Percentiles rank a stretch among this genome's conserved stretches.
Evolutionary conservation across 2,329 filamentous ascomycete genomes (phyloP).

Genomic region (Alternaria triticimaculans): DNA sequence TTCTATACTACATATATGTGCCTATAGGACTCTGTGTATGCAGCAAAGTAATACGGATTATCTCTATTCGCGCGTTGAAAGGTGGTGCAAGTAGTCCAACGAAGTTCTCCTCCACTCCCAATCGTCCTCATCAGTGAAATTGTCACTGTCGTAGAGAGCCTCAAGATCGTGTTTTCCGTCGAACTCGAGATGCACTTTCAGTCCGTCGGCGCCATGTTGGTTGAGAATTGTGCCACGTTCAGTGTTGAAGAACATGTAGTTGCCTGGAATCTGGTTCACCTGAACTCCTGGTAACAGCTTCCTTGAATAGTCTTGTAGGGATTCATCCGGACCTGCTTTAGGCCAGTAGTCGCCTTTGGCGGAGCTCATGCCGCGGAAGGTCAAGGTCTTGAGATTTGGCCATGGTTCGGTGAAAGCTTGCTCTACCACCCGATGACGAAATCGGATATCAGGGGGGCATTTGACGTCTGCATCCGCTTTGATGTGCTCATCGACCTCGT

Average conservation of each 20-base stretch:
- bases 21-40: not conserved
- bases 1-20: too few species aligned
- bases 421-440: not conserved
- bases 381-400: not conserved
- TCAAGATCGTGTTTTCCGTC: not conserved
- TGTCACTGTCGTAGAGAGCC: not conserved
- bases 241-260: not conserved
- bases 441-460: not conserved
- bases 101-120: not conserved
- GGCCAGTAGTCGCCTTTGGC: too few species aligned
- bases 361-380: not conserved
- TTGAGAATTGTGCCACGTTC: not conserved
- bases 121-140: not conserved
- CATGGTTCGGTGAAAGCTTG: not conserved
- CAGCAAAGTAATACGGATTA: not conserved
- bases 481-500: not conserved
- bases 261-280: not conserved
- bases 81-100: not conserved
- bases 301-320: not conserved
- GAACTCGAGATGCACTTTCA: not conserved
- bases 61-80: not conserved
- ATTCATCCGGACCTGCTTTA: not conserved
- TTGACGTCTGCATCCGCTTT: too few species aligned
- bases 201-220: not conserved
- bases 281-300: not conserved